phyloP scores from a whole-genome alignment of 2,329 filamentous ascomycete species.

The Rachicladosporium sp. region DNA sequence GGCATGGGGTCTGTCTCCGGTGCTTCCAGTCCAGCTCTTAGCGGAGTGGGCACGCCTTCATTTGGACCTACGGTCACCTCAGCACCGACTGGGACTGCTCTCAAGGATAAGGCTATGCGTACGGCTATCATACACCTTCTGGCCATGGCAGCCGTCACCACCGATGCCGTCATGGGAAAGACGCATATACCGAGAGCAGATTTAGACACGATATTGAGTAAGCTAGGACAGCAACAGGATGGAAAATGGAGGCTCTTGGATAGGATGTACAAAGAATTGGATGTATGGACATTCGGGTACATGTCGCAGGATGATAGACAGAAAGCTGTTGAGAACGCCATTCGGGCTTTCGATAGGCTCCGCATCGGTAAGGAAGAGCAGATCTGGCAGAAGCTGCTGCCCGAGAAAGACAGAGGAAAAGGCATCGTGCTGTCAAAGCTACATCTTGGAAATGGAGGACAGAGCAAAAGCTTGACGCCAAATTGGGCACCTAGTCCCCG shows the following conservation, averaged over 20 bases:
- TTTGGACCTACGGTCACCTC: slow-evolving; percentile 26
- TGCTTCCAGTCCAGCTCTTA: slow-evolving; percentile 27
- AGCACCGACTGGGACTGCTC: slow-evolving; percentile 19
- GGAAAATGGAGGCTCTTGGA: slow-evolving; percentile 45
- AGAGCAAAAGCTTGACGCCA: slow-evolving; percentile 15
- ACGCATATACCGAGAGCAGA: slow-evolving; percentile 39
- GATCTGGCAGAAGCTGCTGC: slow-evolving; percentile 50
- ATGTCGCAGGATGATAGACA: slow-evolving; percentile 42
- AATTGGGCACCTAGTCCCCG: slow-evolving; percentile 1
- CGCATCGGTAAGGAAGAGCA: slow-evolving; percentile 47
- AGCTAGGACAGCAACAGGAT: slow-evolving; percentile 39
- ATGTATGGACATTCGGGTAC: slow-evolving; percentile 50
- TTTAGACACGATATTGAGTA: slow-evolving; percentile 34
- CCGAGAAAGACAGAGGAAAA: slow-evolving; percentile 48
- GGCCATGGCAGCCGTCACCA: slow-evolving; percentile 38
- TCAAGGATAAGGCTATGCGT: slow-evolving; percentile 28
- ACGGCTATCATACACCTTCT: slow-evolving; percentile 40
- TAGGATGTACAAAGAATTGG: slow-evolving; percentile 48
- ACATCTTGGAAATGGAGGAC: slow-evolving; percentile 31
- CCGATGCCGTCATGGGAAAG: slow-evolving; percentile 34
- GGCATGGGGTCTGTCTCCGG: slow-evolving; percentile 16
- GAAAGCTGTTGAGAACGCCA: slow-evolving; percentile 48
- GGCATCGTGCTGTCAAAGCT: slow-evolving; percentile 49
- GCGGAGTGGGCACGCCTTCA: slow-evolving; percentile 24
- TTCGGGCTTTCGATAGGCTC: slow-evolving; percentile 51